phyloP scores from a whole-genome alignment of 2,329 filamentous ascomycete genomes.

The Penicillium glabrum region DNA sequence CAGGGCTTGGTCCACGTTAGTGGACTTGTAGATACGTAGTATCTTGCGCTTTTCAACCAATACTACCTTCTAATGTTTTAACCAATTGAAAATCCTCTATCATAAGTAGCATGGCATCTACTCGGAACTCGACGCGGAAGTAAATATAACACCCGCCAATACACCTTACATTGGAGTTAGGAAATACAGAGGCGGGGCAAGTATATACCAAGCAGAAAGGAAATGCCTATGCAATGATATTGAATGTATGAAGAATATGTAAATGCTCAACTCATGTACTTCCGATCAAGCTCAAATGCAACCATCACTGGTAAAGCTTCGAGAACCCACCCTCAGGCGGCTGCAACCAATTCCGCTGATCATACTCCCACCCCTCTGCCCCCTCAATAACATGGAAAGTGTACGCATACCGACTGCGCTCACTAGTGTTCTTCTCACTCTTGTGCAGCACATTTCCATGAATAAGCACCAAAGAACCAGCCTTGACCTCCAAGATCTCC shows the following conservation, averaged over 20 bases:
- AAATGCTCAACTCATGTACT: background rate
- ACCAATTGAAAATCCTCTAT: too few species aligned
- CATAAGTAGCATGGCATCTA: too few species aligned
- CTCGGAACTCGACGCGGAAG: too few species aligned
- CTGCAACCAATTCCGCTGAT: conserved; percentile 90
- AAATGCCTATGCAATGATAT: background rate
- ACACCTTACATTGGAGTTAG: too few species aligned
- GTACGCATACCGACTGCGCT: conserved; percentile 89
- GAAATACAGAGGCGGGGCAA: too few species aligned
- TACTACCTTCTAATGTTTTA: background rate
- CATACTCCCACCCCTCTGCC: conserved; percentile 66
- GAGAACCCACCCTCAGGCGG: conserved; percentile 78
- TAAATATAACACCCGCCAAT: too few species aligned
- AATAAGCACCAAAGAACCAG: conserved; percentile 86
- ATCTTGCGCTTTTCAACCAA: background rate
- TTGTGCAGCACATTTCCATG: conserved; percentile 96
- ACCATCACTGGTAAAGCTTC: conserved; percentile 44
- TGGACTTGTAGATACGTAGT: too few species aligned
- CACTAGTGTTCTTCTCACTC: conserved; percentile 87
- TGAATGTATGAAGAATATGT: background rate
- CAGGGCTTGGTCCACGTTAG: too few species aligned
- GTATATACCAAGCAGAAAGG: too few species aligned
- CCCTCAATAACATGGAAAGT: conserved; percentile 97
- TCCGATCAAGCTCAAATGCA: background rate
- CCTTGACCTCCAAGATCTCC: conserved; percentile 81